A percentile compares a stretch with the other conserved stretches of the same genome.
Evolutionary conservation across 805 yeast genomes (phyloP).

Genomic region (Tetrapisispora phaffii): DNA sequence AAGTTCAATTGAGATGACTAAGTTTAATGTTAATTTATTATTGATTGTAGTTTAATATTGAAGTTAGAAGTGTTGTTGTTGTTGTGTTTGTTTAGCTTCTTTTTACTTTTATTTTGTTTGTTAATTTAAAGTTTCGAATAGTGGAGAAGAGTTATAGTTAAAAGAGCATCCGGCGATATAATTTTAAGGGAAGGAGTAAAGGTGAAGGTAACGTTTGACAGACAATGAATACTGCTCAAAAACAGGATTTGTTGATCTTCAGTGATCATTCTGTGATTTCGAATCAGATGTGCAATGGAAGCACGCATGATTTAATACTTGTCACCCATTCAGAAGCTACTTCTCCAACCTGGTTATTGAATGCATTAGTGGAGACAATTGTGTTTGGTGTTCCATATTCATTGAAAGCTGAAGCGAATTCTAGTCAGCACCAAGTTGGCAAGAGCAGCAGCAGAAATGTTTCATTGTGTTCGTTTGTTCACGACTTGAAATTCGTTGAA

Average conservation of each 20-base stretch:
- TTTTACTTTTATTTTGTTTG: background rate
- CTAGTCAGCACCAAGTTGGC: slow-evolving; percentile 10
- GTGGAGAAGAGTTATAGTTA: too few relatives aligned
- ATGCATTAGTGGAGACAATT: slow-evolving; percentile 44
- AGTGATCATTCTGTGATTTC: slow-evolving; percentile 40
- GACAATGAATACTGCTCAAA: slow-evolving; percentile 29
- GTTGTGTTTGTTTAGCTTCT: too few relatives aligned
- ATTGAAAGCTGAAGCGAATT: slow-evolving; percentile 28
- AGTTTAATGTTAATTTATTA: background rate
- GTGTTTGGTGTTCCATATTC: slow-evolving; percentile 37
- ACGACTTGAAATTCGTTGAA: slow-evolving; percentile 13
- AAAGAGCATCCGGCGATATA: too few relatives aligned
- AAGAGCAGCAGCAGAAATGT: slow-evolving; percentile 13
- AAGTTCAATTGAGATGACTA: background rate
- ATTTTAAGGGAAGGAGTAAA: too few relatives aligned
- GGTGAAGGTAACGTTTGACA: too few relatives aligned
- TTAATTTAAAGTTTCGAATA: background rate
- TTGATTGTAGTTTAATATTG: background rate
- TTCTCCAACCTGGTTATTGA: slow-evolving; percentile 53
- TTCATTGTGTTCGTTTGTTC: slow-evolving; percentile 23
- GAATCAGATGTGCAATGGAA: slow-evolving; percentile 9
- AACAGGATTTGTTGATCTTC: slow-evolving; percentile 49
- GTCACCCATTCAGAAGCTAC: slow-evolving; percentile 42
- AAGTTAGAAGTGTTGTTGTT: background rate
- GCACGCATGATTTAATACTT: slow-evolving; percentile 24